These are phyloP conservation scores for Plectosphaerella sp. DNA, from an alignment of 2,329 filamentous ascomycete species.

Conservation along the genomic window DNA sequence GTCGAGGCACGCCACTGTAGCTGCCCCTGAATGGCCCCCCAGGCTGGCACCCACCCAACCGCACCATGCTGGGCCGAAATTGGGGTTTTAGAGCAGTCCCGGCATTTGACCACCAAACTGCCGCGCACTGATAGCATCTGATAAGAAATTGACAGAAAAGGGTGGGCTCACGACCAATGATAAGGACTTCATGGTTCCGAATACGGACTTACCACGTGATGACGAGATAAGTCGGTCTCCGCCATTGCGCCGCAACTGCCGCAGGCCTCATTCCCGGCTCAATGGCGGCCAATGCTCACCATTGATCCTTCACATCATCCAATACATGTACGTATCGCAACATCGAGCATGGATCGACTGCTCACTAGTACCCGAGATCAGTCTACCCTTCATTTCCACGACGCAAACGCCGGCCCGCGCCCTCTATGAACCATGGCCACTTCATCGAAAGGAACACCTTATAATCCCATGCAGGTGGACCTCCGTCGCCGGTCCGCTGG, in stretches of 20 bases:
- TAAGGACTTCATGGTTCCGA: no score
- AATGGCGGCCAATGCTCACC: background rate
- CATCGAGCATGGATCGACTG: background rate
- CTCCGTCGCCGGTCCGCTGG: slow-evolving; percentile 16
- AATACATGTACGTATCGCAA: background rate
- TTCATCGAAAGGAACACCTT: background rate
- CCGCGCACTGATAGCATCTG: background rate
- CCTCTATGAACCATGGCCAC: background rate
- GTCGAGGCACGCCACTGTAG: no score
- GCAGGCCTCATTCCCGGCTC: background rate
- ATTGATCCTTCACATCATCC: background rate
- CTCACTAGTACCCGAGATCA: background rate
- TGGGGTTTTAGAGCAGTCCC: no score
- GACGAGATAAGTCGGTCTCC: no score
- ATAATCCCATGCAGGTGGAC: background rate
- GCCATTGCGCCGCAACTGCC: no score
- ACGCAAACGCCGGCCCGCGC: background rate
- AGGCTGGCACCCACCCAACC: no score
- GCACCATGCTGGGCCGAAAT: no score
- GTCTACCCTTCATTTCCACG: no score
- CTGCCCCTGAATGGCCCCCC: no score
- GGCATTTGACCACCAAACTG: no score
- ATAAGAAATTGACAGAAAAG: background rate
- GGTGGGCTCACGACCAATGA: background rate
- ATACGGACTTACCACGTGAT: background rate